These are phyloP conservation scores for Cicer arietinum DNA, from an alignment of 306 rosid genomes.

Conservation along the genomic window DNA sequence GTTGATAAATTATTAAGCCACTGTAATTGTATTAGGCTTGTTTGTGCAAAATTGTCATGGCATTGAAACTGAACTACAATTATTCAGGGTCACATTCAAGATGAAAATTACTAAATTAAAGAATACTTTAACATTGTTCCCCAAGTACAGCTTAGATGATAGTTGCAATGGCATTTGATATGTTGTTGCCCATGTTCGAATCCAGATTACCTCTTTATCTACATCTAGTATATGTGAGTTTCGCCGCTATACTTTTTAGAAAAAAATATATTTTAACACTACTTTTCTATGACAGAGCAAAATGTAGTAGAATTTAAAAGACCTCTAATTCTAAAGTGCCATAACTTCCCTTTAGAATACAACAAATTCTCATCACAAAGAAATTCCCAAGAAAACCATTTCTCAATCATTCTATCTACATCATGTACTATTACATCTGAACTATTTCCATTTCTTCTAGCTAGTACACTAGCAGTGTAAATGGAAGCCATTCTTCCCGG, in stretches of 20 bases:
- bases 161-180: no score
- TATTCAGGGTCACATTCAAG: constrained; percentile 4
- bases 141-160: no score
- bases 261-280: no score
- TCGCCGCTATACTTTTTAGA: no score
- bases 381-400: constrained; percentile 96
- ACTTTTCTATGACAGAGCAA: constrained; percentile 53
- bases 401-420: constrained; percentile 76
- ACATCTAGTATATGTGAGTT: no score
- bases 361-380: constrained; percentile 84
- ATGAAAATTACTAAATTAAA: constrained; percentile 16
- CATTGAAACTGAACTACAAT: not conserved
- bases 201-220: no score
- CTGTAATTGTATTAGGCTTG: not conserved
- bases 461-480: constrained; percentile 73
- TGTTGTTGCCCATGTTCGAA: no score
- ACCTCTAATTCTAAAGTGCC: constrained; percentile 79
- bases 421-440: constrained; percentile 80
- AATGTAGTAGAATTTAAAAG: constrained; percentile 60
- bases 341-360: constrained; percentile 76
- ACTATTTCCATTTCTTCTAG: constrained; percentile 61
- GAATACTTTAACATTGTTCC: not conserved
- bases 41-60: not conserved
- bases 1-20: no score
- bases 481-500: constrained; percentile 87